Base-by-base conservation (phyloP, 176 grass and related monocot genomes). In the Lolium rigidum region DNA sequence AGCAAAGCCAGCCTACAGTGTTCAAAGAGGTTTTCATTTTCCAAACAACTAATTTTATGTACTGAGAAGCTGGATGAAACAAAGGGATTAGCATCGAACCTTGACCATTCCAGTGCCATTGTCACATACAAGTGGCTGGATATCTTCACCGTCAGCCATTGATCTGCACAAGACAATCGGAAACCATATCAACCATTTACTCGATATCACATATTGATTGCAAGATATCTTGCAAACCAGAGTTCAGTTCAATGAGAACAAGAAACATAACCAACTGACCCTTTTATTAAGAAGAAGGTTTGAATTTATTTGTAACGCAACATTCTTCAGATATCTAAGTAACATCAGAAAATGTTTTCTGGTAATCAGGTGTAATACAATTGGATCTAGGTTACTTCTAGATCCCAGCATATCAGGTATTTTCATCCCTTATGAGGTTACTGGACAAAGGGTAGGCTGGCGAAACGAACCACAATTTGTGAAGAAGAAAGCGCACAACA, bases 41-140 rank as follows among this genome's bases (percentile, higher is more conserved):
- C 71, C 3, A 0, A 26, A 63, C 11, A 73, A 39, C 12, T 41
- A 14, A 18, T 54, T 73, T 1, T 10, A 0, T 59, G 26, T 6
- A 2, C 12, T 86, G 9, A 60, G 22, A 18, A n/a, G 3, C 41
- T 14, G 41, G 37, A 86, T 79, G 51, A 24, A 64, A 51, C 35
- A 25, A 74, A 63, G 18, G 9, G 41, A 51, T 16, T 13, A 64
- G 44, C 14, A 64, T 81, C 85, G 18, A 87, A 87, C 85, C 85
- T 87, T 87, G 79, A 87, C 86, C 79, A 87, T 82, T 82, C 86
- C 86, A 56, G 86, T 87, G 70, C 86, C 86, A 77, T 87, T 87
- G 86, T 87, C 86, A 58, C 86, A 87, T 44, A 87, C 86, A 76
- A 87, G 86, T 67, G 86, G 79, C 59, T 87, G 86, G 59, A 87